phyloP scores from a whole-genome alignment of 2,329 filamentous ascomycete genomes.

The Penicillium sp. region DNA sequence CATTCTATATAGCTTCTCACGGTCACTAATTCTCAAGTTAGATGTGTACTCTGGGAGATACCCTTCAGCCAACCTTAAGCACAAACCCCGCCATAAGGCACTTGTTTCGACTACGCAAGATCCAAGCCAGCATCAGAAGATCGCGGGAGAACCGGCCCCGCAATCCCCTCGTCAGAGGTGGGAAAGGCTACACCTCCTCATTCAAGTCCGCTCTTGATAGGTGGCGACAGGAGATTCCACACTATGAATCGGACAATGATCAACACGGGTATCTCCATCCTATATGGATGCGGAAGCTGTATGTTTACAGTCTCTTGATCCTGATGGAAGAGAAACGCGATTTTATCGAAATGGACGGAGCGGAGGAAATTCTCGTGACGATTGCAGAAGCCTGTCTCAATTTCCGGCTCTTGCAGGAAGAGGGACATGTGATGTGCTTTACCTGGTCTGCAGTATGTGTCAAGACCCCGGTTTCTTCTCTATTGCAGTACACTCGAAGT shows the following conservation, averaged over 20 bases:
- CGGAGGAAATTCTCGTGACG: constrained; percentile 25
- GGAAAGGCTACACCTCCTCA: constrained; percentile 13
- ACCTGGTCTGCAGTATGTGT: constrained; percentile 30
- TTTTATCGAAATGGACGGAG: constrained; percentile 23
- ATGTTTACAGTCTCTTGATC: constrained; percentile 30
- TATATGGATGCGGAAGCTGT: constrained; percentile 29
- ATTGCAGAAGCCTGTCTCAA: constrained; percentile 28
- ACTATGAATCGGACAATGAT: constrained; percentile 21
- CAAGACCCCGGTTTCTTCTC: background rate
- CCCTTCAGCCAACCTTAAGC: constrained; percentile 18
- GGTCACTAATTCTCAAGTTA: constrained; percentile 5
- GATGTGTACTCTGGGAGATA: constrained; percentile 24
- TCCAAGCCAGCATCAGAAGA: constrained; percentile 28
- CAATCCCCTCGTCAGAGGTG: constrained; percentile 7
- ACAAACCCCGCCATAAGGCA: constrained; percentile 24
- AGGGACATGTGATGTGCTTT: constrained; percentile 30
- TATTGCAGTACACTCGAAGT: background rate
- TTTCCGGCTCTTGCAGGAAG: constrained; percentile 27
- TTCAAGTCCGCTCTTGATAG: constrained; percentile 25
- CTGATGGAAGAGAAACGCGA: constrained; percentile 26
- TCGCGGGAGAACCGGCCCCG: constrained; percentile 14
- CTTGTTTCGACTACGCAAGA: constrained; percentile 27
- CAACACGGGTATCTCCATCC: constrained; percentile 26
- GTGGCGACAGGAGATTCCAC: constrained; percentile 30
- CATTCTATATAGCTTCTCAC: background rate